Conservation (phyloP, 2,329 filamentous ascomycete species). For the Pleurostoma richardsiae region DNA sequence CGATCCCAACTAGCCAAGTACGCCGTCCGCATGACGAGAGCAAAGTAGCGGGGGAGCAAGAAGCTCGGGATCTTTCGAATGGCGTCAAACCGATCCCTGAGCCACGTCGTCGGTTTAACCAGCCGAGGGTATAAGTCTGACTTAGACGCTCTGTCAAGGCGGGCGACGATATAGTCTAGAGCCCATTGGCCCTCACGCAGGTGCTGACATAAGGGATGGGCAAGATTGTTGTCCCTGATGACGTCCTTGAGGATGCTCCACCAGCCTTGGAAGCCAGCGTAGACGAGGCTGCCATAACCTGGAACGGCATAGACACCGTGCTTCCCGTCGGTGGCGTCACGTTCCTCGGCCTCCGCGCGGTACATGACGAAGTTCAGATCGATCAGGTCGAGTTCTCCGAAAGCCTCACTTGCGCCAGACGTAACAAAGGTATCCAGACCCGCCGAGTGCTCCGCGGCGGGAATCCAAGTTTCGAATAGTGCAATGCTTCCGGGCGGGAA, state of each 20-base stretch:
- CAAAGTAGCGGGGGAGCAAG: conserved; percentile 88
- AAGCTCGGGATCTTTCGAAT: conserved; percentile 84
- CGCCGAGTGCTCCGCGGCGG: conserved; percentile 74
- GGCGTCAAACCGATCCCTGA: conserved; percentile 79
- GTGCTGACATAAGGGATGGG: conserved; percentile 89
- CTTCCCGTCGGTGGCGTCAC: conserved; percentile 69
- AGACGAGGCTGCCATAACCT: conserved; percentile 77
- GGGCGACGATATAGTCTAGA: conserved; percentile 77
- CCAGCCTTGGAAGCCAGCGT: conserved; percentile 97
- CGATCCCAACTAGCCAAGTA: conserved; percentile 80
- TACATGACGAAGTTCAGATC: conserved; percentile 93
- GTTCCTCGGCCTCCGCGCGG: conserved; percentile 82
- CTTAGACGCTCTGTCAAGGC: conserved; percentile 68
- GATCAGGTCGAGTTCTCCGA: conserved; percentile 66
- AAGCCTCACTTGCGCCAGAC: conserved; percentile 72
- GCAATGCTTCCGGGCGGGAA: conserved; percentile 95
- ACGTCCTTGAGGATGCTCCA: conserved; percentile 87
- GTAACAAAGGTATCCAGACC: conserved; percentile 85
- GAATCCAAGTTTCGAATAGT: conserved; percentile 94
- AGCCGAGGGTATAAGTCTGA: conserved; percentile 59
- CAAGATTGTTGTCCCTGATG: conserved; percentile 83
- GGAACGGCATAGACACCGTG: conserved; percentile 91
- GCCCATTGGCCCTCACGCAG: conserved; percentile 89
- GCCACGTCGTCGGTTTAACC: conserved; percentile 65
- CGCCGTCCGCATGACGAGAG: conserved; percentile 78